Conservation (phyloP, 129 eudicot species). For the Solidago caesia region DNA sequence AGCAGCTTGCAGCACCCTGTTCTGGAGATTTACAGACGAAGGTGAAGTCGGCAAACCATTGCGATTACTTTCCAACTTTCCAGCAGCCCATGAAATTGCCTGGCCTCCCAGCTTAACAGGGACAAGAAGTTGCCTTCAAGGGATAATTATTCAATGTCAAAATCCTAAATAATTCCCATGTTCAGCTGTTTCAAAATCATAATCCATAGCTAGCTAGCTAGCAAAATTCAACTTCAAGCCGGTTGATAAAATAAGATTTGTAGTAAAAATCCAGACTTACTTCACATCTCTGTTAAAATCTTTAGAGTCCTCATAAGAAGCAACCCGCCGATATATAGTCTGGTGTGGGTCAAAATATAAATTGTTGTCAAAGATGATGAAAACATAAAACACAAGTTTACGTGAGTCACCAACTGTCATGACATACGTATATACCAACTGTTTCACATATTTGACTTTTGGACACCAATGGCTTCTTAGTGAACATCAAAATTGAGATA, state of each 20-base stretch:
- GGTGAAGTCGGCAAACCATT: conserved; percentile 84
- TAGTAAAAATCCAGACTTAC: conserved; percentile 30
- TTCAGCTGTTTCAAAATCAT: neutral
- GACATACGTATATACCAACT: neutral
- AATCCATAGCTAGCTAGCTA: neutral
- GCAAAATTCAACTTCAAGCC: neutral
- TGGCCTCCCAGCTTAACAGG: conserved; percentile 80
- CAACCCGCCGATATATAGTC: conserved; percentile 69
- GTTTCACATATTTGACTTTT: neutral
- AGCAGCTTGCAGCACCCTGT: conserved; percentile 93
- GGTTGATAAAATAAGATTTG: neutral
- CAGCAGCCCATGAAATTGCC: conserved; percentile 91
- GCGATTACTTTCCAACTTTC: conserved; percentile 66
- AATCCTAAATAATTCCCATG: neutral
- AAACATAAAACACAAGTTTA: neutral
- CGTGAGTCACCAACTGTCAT: neutral
- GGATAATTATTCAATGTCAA: neutral
- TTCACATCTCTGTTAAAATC: conserved; percentile 75
- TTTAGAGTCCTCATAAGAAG: conserved; percentile 69
- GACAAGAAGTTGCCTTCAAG: conserved; percentile 62
- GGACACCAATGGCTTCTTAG: neutral
- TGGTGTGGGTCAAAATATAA: conserved; percentile 31
- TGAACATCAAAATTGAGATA: neutral
- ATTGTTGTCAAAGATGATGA: conserved; percentile 9
- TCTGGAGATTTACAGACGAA: conserved; percentile 85